Evolutionary conservation across 2,329 filamentous ascomycete species (phyloP).

Genomic region (Dendryphion nanum): DNA sequence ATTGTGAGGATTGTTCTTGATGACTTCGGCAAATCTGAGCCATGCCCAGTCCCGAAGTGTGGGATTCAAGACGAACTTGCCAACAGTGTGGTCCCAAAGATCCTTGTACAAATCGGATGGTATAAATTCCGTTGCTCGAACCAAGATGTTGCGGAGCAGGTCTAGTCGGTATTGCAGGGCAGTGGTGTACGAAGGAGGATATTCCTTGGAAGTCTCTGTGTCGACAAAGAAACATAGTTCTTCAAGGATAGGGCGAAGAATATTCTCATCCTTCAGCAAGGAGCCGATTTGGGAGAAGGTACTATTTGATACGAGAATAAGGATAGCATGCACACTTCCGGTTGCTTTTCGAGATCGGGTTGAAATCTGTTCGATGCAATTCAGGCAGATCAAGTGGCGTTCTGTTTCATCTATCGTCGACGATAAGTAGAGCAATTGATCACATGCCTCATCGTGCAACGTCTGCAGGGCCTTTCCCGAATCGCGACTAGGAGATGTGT

Average conservation of each 20-base stretch:
- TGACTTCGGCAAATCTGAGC: slow-evolving; percentile 41
- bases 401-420: slow-evolving; percentile 56
- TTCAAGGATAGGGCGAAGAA: slow-evolving; percentile 33
- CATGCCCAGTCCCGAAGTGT: slow-evolving; percentile 67
- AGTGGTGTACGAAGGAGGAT: slow-evolving; percentile 10
- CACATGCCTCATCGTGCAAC: slow-evolving; percentile 62
- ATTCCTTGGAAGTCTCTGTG: slow-evolving; percentile 13
- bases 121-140: slow-evolving; percentile 61
- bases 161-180: slow-evolving; percentile 47
- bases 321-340: slow-evolving; percentile 68
- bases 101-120: slow-evolving; percentile 59
- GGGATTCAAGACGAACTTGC: slow-evolving; percentile 57
- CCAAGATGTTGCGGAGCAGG: slow-evolving; percentile 59
- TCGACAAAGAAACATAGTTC: slow-evolving; percentile 40
- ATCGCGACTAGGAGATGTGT: slow-evolving; percentile 60
- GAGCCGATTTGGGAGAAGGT: slow-evolving; percentile 23
- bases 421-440: slow-evolving; percentile 62
- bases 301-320: slow-evolving; percentile 23
- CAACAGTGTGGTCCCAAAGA: slow-evolving; percentile 74
- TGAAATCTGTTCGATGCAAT: slow-evolving; percentile 68
- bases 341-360: slow-evolving; percentile 62
- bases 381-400: slow-evolving; percentile 61
- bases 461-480: slow-evolving; percentile 59
- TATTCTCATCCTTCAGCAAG: not conserved
- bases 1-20: slow-evolving; percentile 19